Percentiles rank a stretch among this genome's conserved stretches.
Conservation (phyloP, 345 rosid genomes). For the Populus pruinosa region DNA sequence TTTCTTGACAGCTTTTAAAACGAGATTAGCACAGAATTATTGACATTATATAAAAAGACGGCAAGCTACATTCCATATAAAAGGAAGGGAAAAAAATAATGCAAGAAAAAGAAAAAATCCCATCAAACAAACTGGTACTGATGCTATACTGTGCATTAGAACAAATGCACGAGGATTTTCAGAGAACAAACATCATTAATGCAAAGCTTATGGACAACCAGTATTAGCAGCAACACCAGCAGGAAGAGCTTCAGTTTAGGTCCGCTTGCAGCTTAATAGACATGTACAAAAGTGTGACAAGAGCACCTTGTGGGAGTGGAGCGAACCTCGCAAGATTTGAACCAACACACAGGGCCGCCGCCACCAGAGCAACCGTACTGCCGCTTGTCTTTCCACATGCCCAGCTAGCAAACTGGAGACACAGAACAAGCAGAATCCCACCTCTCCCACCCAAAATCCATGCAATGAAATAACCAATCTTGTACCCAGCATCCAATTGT, state of each 20-base stretch:
- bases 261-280: conserved; percentile 78
- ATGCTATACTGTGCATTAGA: no score
- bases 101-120: no score
- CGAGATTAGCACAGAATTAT: no score
- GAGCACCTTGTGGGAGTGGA: conserved; percentile 84
- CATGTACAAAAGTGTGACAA: conserved; percentile 74
- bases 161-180: no score
- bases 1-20: no score
- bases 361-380: conserved; percentile 53
- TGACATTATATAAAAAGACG: no score
- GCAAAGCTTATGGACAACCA: not conserved
- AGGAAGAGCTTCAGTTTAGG: conserved; percentile 27
- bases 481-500: conserved; percentile 76
- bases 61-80: no score
- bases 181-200: no score
- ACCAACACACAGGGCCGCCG: conserved; percentile 73
- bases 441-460: conserved; percentile 79
- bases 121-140: no score
- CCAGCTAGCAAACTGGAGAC: conserved; percentile 80
- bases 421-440: conserved; percentile 62
- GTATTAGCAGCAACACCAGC: no score
- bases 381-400: conserved; percentile 85
- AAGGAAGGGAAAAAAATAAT: no score
- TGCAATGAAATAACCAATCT: conserved; percentile 69
- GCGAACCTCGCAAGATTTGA: conserved; percentile 71